phyloP scores from a whole-genome alignment of 2,329 filamentous ascomycete species.

The Monosporascus cannonballus region DNA sequence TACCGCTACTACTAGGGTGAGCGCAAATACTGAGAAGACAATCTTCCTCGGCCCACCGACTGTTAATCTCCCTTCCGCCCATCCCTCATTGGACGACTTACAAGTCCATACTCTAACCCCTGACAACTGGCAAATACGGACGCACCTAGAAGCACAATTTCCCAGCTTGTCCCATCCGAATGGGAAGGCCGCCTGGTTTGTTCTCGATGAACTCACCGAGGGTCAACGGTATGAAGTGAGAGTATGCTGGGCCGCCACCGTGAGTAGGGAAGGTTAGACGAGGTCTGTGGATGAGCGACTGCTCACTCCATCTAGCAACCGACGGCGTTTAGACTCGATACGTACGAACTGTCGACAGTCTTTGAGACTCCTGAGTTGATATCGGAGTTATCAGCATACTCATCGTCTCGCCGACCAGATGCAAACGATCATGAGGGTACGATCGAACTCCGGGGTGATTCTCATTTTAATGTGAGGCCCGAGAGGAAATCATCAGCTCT shows the following conservation, averaged over 20 bases:
- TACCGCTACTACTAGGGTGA: constrained; percentile 12
- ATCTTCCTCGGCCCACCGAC: constrained; percentile 72
- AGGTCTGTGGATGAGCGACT: constrained; percentile 2
- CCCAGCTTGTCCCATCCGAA: constrained; percentile 44
- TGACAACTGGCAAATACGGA: constrained; percentile 48
- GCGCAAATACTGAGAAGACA: constrained; percentile 83
- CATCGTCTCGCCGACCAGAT: constrained; percentile 40
- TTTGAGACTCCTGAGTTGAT: constrained; percentile 58
- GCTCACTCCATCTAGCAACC: constrained; percentile 60
- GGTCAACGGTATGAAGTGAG: constrained; percentile 83
- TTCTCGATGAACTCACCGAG: constrained; percentile 63
- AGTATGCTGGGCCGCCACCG: constrained; percentile 88
- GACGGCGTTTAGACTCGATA: constrained; percentile 67
- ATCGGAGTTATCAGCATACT: constrained; percentile 58
- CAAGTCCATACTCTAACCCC: constrained; percentile 61
- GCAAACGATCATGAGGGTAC: constrained; percentile 8
- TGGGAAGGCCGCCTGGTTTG: constrained; percentile 69
- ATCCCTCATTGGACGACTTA: constrained; percentile 53
- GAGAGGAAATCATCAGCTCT: constrained; percentile 45
- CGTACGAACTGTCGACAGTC: constrained; percentile 55
- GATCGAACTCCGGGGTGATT: constrained; percentile 5
- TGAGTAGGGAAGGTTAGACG: constrained; percentile 40
- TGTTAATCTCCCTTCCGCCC: constrained; percentile 47
- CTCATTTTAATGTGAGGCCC: constrained; percentile 1
- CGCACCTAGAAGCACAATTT: constrained; percentile 62